phyloP scores from a whole-genome alignment of 1,284 basidiomycete genomes.

The Peniophora sp. region DNA sequence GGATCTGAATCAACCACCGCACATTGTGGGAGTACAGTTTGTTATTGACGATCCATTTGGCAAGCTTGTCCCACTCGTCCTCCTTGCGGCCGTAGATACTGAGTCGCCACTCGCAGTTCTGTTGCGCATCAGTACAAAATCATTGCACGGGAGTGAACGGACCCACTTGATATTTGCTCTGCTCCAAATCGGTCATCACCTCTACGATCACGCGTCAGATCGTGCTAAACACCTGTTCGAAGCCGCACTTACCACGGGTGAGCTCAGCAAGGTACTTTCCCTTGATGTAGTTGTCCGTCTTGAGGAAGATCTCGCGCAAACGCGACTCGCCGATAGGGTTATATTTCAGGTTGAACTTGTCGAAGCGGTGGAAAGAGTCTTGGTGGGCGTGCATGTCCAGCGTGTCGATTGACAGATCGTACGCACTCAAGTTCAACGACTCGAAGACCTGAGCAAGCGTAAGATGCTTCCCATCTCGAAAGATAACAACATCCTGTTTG shows the following conservation, averaged over 20 bases:
- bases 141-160: not conserved
- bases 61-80: slow-evolving; percentile 97
- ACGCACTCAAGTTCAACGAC: slow-evolving; percentile 91
- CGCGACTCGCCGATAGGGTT: slow-evolving; percentile 95
- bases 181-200: slow-evolving; percentile 93
- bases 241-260: slow-evolving; percentile 59
- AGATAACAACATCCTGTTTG: slow-evolving; percentile 98
- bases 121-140: not conserved
- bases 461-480: slow-evolving; percentile 85
- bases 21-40: slow-evolving; percentile 96
- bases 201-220: slow-evolving; percentile 40
- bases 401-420: slow-evolving; percentile 98
- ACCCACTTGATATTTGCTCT: slow-evolving; percentile 92
- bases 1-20: slow-evolving; percentile 96
- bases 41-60: slow-evolving; percentile 93
- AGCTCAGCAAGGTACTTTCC: slow-evolving; percentile 94
- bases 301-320: slow-evolving; percentile 95
- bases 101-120: slow-evolving; percentile 95
- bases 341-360: slow-evolving; percentile 92
- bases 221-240: not conserved
- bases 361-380: slow-evolving; percentile 96
- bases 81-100: slow-evolving; percentile 84
- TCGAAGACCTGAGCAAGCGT: slow-evolving; percentile 94
- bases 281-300: slow-evolving; percentile 92
- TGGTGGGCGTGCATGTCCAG: slow-evolving; percentile 99